These are phyloP conservation scores for Saturnispora besseyi DNA, from an alignment of 805 yeast species.

Conservation along the genomic window DNA sequence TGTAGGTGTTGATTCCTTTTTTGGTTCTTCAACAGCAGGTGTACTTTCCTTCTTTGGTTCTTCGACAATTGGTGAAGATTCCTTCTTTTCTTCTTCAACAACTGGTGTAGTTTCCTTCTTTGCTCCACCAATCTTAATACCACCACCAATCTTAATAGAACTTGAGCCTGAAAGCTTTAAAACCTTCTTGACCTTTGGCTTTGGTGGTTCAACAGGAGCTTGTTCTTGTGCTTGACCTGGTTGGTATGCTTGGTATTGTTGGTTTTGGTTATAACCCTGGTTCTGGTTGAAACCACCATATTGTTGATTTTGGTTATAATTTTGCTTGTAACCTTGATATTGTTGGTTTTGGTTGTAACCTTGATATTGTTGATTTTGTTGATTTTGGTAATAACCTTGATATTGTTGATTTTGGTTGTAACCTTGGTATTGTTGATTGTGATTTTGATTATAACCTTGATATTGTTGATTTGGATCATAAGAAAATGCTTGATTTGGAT, in stretches of 20 bases:
- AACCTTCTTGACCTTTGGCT: slow-evolving; percentile 49
- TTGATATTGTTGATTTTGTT: slow-evolving; percentile 7
- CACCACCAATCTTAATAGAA: slow-evolving; percentile 29
- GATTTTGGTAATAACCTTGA: slow-evolving; percentile 11
- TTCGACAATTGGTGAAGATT: slow-evolving; percentile 15
- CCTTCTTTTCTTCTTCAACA: background rate
- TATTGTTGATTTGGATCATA: slow-evolving; percentile 24
- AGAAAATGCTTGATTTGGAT: slow-evolving; percentile 45
- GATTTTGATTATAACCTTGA: slow-evolving; percentile 1
- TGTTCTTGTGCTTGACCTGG: slow-evolving; percentile 30
- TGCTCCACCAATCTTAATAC: slow-evolving; percentile 36
- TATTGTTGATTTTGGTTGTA: background rate
- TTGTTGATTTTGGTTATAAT: slow-evolving; percentile 1
- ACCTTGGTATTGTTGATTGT: slow-evolving; percentile 15
- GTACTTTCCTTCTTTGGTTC: slow-evolving; percentile 16
- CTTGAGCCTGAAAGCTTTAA: slow-evolving; percentile 56
- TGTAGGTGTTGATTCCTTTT: slow-evolving; percentile 20
- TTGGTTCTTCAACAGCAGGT: slow-evolving; percentile 25
- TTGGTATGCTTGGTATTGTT: slow-evolving; percentile 8
- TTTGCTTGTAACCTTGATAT: slow-evolving; percentile 7
- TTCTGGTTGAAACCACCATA: slow-evolving; percentile 8
- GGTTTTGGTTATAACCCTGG: slow-evolving; percentile 7
- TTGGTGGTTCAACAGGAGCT: slow-evolving; percentile 44
- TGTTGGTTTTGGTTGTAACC: slow-evolving; percentile 17
- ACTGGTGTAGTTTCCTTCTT: slow-evolving; percentile 19